phyloP scores from a whole-genome alignment of 768 basidiomycete genomes.

The Russula emetica region DNA sequence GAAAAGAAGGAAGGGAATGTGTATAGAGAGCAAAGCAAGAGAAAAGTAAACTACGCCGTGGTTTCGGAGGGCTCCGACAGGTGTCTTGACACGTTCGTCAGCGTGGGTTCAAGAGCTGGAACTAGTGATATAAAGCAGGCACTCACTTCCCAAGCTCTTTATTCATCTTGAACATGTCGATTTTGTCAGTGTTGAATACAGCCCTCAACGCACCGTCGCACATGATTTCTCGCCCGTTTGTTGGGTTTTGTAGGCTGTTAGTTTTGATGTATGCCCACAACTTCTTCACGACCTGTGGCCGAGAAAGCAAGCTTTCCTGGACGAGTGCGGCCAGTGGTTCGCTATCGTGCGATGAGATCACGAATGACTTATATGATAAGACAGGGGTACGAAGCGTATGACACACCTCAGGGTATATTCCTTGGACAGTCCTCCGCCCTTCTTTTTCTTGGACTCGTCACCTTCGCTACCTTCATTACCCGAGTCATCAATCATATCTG shows the following conservation, averaged over 20 bases:
- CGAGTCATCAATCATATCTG: slow-evolving; percentile 35
- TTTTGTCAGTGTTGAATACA: slow-evolving; percentile 74
- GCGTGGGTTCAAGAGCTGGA: not conserved
- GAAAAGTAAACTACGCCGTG: slow-evolving; percentile 18
- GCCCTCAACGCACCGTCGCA: slow-evolving; percentile 71
- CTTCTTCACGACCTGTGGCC: slow-evolving; percentile 87
- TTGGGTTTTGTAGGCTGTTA: slow-evolving; percentile 78
- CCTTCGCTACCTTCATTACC: slow-evolving; percentile 36
- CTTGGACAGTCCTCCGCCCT: slow-evolving; percentile 66
- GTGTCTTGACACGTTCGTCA: slow-evolving; percentile 18
- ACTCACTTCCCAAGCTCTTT: slow-evolving; percentile 76
- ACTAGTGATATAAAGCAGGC: not conserved
- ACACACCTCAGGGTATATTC: slow-evolving; percentile 68
- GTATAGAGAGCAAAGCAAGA: not conserved
- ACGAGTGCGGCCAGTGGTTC: slow-evolving; percentile 68
- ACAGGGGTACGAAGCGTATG: slow-evolving; percentile 13
- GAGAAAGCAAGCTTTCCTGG: slow-evolving; percentile 63
- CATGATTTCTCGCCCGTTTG: slow-evolving; percentile 76
- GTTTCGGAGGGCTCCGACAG: slow-evolving; percentile 25
- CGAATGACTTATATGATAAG: slow-evolving; percentile 13
- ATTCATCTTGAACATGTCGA: slow-evolving; percentile 96
- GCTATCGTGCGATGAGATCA: slow-evolving; percentile 40
- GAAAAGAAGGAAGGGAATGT: not conserved
- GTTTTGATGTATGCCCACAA: slow-evolving; percentile 87
- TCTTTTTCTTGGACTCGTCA: slow-evolving; percentile 43